A percentile compares a stretch with the other conserved stretches of the same genome.
Evolutionary conservation across 495 filamentous ascomycete species (phyloP).

Genomic region (Penicillium simplicissimum): DNA sequence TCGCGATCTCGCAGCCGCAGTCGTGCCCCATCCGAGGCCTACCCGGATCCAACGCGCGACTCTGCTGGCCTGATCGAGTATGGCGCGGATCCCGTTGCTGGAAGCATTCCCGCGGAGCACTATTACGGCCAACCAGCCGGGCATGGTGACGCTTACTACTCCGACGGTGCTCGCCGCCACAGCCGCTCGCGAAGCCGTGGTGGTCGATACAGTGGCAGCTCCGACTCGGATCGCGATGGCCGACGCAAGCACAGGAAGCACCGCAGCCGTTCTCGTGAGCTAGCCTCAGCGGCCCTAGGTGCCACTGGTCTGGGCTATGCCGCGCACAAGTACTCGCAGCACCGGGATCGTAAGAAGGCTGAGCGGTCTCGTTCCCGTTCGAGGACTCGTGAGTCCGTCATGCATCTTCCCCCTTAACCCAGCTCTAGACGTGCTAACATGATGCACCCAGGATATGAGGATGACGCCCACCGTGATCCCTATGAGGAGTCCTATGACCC

Average conservation of each 20-base stretch:
- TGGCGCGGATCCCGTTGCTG: constrained; percentile 64
- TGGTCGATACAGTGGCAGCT: constrained; percentile 39
- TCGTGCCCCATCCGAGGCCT: constrained; percentile 54
- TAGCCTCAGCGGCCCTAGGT: constrained; percentile 69
- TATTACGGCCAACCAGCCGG: constrained; percentile 51
- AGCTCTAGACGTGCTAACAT: not conserved
- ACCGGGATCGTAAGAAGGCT: constrained; percentile 59
- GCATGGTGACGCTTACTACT: constrained; percentile 42
- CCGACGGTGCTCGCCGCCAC: constrained; percentile 34
- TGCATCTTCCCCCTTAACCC: not conserved
- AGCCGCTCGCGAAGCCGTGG: constrained; percentile 44
- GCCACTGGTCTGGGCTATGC: constrained; percentile 75
- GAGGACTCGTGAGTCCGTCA: constrained; percentile 16
- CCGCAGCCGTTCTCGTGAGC: constrained; percentile 62
- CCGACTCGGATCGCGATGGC: constrained; percentile 44
- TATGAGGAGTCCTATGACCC: constrained; percentile 49
- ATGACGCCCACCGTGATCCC: constrained; percentile 35
- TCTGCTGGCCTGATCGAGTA: constrained; percentile 78
- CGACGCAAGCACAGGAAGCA: constrained; percentile 49
- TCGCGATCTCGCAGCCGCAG: constrained; percentile 60
- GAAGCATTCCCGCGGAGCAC: constrained; percentile 49
- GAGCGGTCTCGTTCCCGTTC: constrained; percentile 32
- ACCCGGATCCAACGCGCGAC: constrained; percentile 57
- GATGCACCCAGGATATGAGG: constrained; percentile 35
- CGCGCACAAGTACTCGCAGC: constrained; percentile 66